These are phyloP conservation scores for Isoetes taiwanensis DNA, from an alignment of 75 land plant species.

Conservation along the genomic window DNA sequence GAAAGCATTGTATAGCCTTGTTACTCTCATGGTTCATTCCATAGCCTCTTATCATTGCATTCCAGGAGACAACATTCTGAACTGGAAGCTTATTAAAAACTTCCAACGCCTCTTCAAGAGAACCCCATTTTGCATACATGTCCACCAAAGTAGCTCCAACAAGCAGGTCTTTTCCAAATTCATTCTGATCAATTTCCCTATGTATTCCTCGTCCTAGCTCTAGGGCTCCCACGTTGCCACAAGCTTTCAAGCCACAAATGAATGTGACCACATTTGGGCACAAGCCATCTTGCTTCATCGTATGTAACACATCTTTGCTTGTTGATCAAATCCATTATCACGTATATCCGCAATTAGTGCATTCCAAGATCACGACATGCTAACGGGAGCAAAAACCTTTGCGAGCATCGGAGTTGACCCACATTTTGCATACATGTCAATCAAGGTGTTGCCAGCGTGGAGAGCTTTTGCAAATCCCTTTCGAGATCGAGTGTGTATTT, in stretches of 20 bases:
- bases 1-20: neutral
- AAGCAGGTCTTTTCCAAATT: neutral
- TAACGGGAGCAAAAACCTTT: neutral
- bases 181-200: neutral
- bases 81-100: neutral
- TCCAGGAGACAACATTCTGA: neutral
- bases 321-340: neutral
- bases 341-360: neutral
- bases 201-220: neutral
- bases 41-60: neutral
- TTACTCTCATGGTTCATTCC: neutral
- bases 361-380: neutral
- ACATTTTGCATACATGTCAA: no score
- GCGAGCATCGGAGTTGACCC: neutral
- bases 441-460: no score
- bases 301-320: neutral
- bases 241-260: neutral
- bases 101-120: neutral
- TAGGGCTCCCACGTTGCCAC: neutral
- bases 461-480: no score
- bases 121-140: slow-evolving; percentile 1
- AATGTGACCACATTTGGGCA: neutral
- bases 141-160: slow-evolving; percentile 2
- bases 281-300: neutral
- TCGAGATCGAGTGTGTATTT: no score